Evolutionary conservation across 148 eudicot species (phyloP), one percentile per base, ranked within the genome.

Genomic region (Rhododendron mucronatum): DNA sequence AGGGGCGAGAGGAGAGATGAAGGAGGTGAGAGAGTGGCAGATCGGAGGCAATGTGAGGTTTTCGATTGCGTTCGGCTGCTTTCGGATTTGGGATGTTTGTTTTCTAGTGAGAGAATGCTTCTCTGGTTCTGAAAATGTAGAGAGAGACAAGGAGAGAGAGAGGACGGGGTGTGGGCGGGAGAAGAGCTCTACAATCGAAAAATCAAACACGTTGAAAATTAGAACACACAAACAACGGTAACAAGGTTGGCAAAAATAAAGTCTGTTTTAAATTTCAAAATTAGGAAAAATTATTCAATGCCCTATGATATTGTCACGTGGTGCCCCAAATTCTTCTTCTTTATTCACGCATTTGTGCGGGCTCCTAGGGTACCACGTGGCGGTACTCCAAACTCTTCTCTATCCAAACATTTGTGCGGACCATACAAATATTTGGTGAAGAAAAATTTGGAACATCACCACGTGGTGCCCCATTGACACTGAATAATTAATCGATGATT

Each of bases 101-200:
- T 55, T 63, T 85, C 53, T 44, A 41, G 59, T 18, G 83, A 61
- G 74, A 53, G 30, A 4, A 26, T 3, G 57, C 37, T 84, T 53
- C n/a, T 7, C 81, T 50, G 85, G 61, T 10, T 39, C 50, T 0
- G 81, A 39, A 75, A 14, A 53, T 20, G 9, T 10, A 39, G 82
- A 76, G 82, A n/a, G 74, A 85, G 86, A 75, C 71, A 50, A 20
- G 15, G 59, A 57, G 59, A 76, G 87, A 45, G 39, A 41, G 45
- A 14, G 85, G 79, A 28, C 1, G 7, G 76, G 20, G 20, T 14
- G 79, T 48, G 83, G 63, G 87, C 84, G 87, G 80, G 87, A 81
- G 74, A 39, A 16, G 53, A 5, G 39, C 50, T 4, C 50, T 13
- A 18, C 47, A 23, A 76, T 85, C 78, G 86, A 78, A 85, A 55